These are phyloP conservation scores for Lactarius tabidus DNA, from an alignment of 768 basidiomycete species.

Conservation along the genomic window DNA sequence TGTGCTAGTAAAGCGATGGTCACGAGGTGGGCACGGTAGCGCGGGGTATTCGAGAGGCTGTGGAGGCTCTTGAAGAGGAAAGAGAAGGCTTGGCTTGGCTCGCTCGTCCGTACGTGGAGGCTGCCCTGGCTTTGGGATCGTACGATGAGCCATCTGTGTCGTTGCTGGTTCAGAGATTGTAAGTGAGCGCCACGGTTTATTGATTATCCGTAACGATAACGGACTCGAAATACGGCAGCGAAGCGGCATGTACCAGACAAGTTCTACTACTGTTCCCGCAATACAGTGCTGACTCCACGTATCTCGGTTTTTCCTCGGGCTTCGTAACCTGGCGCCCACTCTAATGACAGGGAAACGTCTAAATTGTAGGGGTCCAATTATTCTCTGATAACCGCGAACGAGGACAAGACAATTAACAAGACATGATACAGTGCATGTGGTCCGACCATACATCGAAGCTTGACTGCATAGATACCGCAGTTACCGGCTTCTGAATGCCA, in stretches of 20 bases:
- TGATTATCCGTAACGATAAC: neutral
- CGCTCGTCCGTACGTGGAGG: neutral
- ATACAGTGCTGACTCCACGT: neutral
- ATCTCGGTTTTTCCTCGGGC: neutral
- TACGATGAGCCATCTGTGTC: neutral
- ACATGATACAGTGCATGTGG: neutral
- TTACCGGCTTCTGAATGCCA: too few relatives aligned
- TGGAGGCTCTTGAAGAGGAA: slow-evolving; percentile 9
- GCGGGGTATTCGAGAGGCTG: slow-evolving; percentile 38
- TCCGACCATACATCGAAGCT: neutral
- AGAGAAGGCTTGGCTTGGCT: neutral
- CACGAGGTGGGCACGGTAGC: slow-evolving; percentile 32
- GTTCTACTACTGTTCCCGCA: too few relatives aligned
- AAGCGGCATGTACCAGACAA: too few relatives aligned
- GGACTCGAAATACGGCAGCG: too few relatives aligned
- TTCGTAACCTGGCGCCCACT: neutral
- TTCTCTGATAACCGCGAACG: neutral
- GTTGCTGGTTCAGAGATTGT: neutral
- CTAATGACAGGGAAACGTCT: neutral
- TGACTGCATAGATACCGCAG: neutral
- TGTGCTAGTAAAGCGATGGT: slow-evolving; percentile 1
- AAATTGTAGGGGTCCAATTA: neutral
- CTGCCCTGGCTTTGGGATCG: slow-evolving; percentile 1
- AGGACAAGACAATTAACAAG: neutral
- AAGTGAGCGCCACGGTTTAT: neutral